These are phyloP conservation scores for Spathaspora arborariae DNA, from an alignment of 805 yeast species.

Conservation along the genomic window DNA sequence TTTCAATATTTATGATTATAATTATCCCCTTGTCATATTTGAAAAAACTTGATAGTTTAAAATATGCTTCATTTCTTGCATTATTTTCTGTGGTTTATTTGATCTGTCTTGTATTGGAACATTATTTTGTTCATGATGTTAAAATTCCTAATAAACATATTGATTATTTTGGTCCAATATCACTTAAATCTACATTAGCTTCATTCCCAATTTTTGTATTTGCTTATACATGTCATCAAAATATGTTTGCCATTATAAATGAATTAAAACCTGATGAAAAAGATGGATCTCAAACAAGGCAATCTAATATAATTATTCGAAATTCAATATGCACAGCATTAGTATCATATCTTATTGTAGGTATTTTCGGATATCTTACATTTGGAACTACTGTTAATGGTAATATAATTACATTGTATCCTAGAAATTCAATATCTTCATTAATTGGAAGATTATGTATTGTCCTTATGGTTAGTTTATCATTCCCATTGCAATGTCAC, in stretches of 20 bases:
- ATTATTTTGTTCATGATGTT: conserved; percentile 34
- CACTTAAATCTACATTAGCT: conserved; percentile 40
- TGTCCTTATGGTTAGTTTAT: conserved; percentile 68
- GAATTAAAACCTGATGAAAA: conserved; percentile 47
- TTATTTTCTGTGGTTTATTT: conserved; percentile 63
- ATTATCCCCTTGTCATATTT: conserved; percentile 63
- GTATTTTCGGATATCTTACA: conserved; percentile 66
- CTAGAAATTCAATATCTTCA: conserved; percentile 46
- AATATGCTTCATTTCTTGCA: conserved; percentile 68
- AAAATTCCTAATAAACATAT: conserved; percentile 15
- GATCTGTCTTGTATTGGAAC: conserved; percentile 50
- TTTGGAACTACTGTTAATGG: conserved; percentile 67
- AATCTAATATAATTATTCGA: conserved; percentile 46
- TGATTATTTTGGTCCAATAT: conserved; percentile 39
- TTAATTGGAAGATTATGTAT: conserved; percentile 57
- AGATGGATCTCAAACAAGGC: conserved; percentile 39
- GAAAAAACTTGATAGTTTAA: conserved; percentile 62
- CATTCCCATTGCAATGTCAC: conserved; percentile 77
- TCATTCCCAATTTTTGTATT: conserved; percentile 73
- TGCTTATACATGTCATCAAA: conserved; percentile 81
- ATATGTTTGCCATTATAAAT: conserved; percentile 71
- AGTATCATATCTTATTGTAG: conserved; percentile 57
- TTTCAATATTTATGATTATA: conserved; percentile 48
- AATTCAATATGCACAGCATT: conserved; percentile 57
- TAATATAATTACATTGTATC: conserved; percentile 67